Evolutionary conservation across 2,329 filamentous ascomycete species (phyloP), one percentile per base, ranked within the genome.

Genomic region (Chaetomiaceae sp.): DNA sequence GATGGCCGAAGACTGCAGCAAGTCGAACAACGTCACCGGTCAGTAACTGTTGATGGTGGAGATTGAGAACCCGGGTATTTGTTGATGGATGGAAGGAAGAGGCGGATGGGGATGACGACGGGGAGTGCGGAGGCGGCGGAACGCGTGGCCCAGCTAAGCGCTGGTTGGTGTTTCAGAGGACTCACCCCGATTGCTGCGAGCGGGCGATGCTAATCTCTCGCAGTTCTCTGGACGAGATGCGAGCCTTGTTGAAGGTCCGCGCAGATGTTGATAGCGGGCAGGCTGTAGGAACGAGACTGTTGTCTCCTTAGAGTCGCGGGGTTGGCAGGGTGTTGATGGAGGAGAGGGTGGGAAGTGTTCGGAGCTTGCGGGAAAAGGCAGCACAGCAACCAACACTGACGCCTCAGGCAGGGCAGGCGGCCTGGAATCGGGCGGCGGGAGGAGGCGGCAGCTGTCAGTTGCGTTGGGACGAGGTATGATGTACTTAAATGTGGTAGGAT

Each of bases 401-500:
- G 39, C 48, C 48, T 51, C 27, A 51, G 40, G 39, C 48, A 51
- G 6, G 17, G 27, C 14, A 7, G 17, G n/a, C 3, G 14, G 27
- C 27, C 27, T 31, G 27, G 8, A 31, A 4, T 31, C 4, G 27
- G 9, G 27, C 27, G 22, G 27, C 4, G 33, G 25, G 19, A 22
- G 44, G 42, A 53, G 51, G 37, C 47, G 20, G 36, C 45, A 31
- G 51, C 29, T 14, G 40, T 9, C 29, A n/a, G 12, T 8, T 9
- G 11, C 12, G 27, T 31, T 31, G 27, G 27, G 27, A 31, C 27
- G 27, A 31, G 39, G 57, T 59, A 59, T 39, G 60, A 22, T 46
- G 58, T 61, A 62, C 60, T 61, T 62, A 53, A 51, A 42, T 42
- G 53, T 59, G 60, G 43, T 62, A 61, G 51, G 48, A 48, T 43